Base-by-base conservation (phyloP, 2,329 filamentous ascomycete genomes). In the Chalaropsis thielavioides region DNA sequence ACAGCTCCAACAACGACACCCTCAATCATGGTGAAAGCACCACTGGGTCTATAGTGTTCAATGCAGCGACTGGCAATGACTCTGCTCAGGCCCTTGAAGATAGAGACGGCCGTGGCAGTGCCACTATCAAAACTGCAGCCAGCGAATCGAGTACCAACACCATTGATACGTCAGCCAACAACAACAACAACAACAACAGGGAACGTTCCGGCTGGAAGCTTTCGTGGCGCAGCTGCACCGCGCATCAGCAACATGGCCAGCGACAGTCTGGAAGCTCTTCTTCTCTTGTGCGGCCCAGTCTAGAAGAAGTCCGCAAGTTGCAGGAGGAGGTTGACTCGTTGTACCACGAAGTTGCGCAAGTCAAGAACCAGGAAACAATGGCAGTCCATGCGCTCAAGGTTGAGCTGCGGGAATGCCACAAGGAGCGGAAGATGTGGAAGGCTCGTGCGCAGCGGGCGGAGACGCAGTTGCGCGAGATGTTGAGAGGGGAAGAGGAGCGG, bases 361-460 rank as follows among this genome's bases (percentile, higher is more conserved):
- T 51, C 19, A 64, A 63, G 19, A 62, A 46, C 22, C 58, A 62
- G n/a, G 62, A 64, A 46, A 49, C 22, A n/a, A 59, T 31, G 62
- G 27, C 51, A 24, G 54, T 64, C 15, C 49, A 46, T 56, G 62
- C 51, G 8, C 59, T 67, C 5, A 63, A 64, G 46, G 58, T 27
- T 1, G 58, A 64, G 40, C 38, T 56, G 27, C 51, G 51, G 13
- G 62, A 64, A 31, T 64, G 51, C 8, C 51, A 54, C 22, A 51
- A 35, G 5, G 79, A 81, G 59, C 71, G 74, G 41, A 69, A 73
- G 38, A 76, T 73, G 67, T 87, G 83, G 84, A 79, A 76, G 68
- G 76, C 75, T 40, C 75, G 81, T 40, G 84, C 84, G 0, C 77
- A 83, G 69, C 74, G 76, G 3, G 82, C 83, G 0, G 83, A 87